Evolutionary conservation across 352 stramenopile species (phyloP), one percentile per base, ranked within the genome.

Genomic region (Pythium guiyangense): DNA sequence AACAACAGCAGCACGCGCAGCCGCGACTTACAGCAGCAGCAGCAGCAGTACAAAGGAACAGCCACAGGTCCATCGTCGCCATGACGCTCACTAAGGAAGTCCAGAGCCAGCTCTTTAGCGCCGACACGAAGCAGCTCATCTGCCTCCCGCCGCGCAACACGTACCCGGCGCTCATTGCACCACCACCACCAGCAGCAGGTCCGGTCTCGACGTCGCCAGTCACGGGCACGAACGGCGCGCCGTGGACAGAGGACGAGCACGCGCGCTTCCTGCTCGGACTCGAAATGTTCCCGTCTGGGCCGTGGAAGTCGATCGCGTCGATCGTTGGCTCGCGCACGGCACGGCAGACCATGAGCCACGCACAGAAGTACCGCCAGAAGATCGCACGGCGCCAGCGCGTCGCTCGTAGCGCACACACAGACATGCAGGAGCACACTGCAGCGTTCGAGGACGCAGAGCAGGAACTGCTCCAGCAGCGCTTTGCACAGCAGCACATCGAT

Each of bases 311-410:
- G 9, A 71, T 73, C n/a, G 66, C 66, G 18, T 52, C 54, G 20
- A 18, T 62, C 46, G 49, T 73, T 26, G 49, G 57, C 6, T 72
- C 66, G 10, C 52, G 61, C 31, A 72, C 68, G 2, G 52, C 84
- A 12, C 83, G 88, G 20, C 92, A 98, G 59, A 95, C 96, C 31
- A 65, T 65, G 59, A 49, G 39, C 2, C 52, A 57, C 22, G 52
- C 52, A 4, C 52, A 57, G 40, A 57, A 57, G 12, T 57, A 57
- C 40, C 51, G 51, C 40, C 39, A 57, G 40, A 57, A 57, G 52
- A 48, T 57, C 26, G 29, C 43, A 14, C 52, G 52, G 4, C 22
- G 27, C 6, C 27, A 50, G 45, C 45, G 45, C 15, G 37, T 6
- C 37, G 11, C 15, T 18, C 37, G 37, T 10, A 6, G 3, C 15